A percentile compares a stretch with the other conserved stretches of the same genome.
Conservation (phyloP, 352 stramenopile species). For the Phytophthora pinifolia region DNA sequence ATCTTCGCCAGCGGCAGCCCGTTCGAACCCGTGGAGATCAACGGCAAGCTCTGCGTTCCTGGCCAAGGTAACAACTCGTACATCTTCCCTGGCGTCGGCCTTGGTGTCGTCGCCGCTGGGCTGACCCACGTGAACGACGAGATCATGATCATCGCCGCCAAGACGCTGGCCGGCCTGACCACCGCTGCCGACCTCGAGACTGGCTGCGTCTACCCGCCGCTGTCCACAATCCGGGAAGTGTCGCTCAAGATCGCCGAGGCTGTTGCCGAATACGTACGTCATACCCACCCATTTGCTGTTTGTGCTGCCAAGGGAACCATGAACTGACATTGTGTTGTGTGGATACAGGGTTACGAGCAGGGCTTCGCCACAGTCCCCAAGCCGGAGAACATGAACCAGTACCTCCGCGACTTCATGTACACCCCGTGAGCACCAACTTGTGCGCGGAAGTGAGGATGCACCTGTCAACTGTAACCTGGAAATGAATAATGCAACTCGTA, state of each 20-base stretch:
- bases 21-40: constrained; percentile 93
- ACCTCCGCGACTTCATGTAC: constrained; percentile 68
- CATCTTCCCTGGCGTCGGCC: constrained; percentile 96
- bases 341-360: constrained; percentile 50
- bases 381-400: constrained; percentile 52
- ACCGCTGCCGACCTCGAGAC: constrained; percentile 88
- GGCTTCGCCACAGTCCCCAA: constrained; percentile 57
- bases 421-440: constrained; percentile 43
- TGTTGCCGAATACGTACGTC: constrained; percentile 20
- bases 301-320: not conserved
- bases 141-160: constrained; percentile 82
- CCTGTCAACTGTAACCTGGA: constrained; percentile 7
- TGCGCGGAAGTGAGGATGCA: constrained; percentile 1
- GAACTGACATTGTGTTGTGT: constrained; percentile 6
- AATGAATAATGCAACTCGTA: too few relatives aligned
- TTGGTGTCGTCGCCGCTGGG: constrained; percentile 89
- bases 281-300: too few relatives aligned
- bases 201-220: constrained; percentile 93
- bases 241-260: constrained; percentile 91
- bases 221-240: constrained; percentile 92
- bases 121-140: constrained; percentile 78
- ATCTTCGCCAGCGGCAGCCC: constrained; percentile 96
- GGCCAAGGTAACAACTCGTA: constrained; percentile 96
- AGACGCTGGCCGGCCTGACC: constrained; percentile 73
- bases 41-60: constrained; percentile 83